A percentile compares a stretch with the other conserved stretches of the same genome.
Conservation (phyloP, 192 early-diverging fungal species). For the Entomortierella beljakovae region DNA sequence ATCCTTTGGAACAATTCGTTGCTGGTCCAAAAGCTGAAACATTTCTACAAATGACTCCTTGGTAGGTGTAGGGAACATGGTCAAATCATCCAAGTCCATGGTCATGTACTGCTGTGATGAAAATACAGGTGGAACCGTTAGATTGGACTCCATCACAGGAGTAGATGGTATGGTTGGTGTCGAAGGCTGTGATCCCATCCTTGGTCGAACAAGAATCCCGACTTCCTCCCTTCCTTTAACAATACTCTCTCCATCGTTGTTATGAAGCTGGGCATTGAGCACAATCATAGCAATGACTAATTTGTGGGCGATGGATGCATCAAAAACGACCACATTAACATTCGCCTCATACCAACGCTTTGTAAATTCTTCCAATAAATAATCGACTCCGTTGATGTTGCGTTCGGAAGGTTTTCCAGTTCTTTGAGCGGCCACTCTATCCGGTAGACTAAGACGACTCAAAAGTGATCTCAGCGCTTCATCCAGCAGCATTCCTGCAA, state of each 20-base stretch:
- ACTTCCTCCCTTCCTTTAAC: conserved; percentile 47
- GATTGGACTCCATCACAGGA: conserved; percentile 36
- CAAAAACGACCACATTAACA: conserved; percentile 64
- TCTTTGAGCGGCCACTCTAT: conserved; percentile 39
- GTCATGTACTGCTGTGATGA: conserved; percentile 22
- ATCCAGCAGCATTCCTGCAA: conserved; percentile 66
- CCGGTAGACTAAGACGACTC: conserved; percentile 64
- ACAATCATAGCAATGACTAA: conserved; percentile 72
- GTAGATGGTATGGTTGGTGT: conserved; percentile 46
- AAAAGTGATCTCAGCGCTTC: conserved; percentile 70
- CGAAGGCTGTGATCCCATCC: conserved; percentile 33
- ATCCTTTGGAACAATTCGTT: conserved; percentile 35
- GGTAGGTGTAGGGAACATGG: conserved; percentile 23
- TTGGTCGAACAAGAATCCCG: conserved; percentile 34
- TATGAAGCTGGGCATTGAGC: conserved; percentile 71
- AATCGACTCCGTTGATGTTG: conserved; percentile 48
- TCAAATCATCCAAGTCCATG: conserved; percentile 44
- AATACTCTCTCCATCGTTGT: conserved; percentile 50
- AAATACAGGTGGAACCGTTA: background rate
- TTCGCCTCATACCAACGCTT: conserved; percentile 74
- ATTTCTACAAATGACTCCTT: conserved; percentile 46
- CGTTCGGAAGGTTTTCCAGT: conserved; percentile 16
- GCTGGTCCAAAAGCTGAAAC: conserved; percentile 48
- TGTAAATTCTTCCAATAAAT: conserved; percentile 70
- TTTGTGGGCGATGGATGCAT: conserved; percentile 65